These are phyloP conservation scores for Phytopythium vexans DNA, from an alignment of 352 stramenopile species.

Conservation along the genomic window DNA sequence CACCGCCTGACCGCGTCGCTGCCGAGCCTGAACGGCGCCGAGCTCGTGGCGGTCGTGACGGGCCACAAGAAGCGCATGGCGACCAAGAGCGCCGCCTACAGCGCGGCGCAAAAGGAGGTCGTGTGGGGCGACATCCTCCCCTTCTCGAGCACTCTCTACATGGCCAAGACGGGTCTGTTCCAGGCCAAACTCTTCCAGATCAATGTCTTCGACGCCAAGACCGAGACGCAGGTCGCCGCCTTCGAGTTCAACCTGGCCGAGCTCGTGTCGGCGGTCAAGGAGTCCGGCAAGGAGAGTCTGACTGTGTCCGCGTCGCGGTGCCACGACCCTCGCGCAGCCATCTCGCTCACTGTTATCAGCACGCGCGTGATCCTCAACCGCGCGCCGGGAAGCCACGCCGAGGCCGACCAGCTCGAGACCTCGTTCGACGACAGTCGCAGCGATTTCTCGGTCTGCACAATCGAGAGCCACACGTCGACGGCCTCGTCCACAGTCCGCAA, in stretches of 20 bases:
- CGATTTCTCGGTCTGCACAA: slow-evolving; percentile 54
- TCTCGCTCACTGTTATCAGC: slow-evolving; percentile 59
- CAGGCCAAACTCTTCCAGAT: slow-evolving; percentile 69
- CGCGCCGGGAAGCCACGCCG: slow-evolving; percentile 5
- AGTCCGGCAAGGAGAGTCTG: slow-evolving; percentile 62
- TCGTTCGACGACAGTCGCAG: slow-evolving; percentile 55
- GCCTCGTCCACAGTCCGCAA: slow-evolving; percentile 12
- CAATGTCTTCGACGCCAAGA: slow-evolving; percentile 59
- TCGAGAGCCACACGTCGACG: slow-evolving; percentile 50
- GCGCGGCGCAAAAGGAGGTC: slow-evolving; percentile 47
- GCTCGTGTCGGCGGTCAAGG: slow-evolving; percentile 54
- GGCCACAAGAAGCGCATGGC: slow-evolving; percentile 69
- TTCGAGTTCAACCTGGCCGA: slow-evolving; percentile 75
- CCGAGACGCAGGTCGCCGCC: slow-evolving; percentile 40
- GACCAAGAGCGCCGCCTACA: slow-evolving; percentile 51
- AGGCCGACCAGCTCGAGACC: slow-evolving; percentile 28
- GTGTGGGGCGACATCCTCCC: slow-evolving; percentile 74
- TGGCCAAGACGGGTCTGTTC: slow-evolving; percentile 70
- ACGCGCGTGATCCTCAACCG: slow-evolving; percentile 34
- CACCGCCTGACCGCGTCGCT: slow-evolving; percentile 62
- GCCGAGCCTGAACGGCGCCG: slow-evolving; percentile 36
- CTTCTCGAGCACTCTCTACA: slow-evolving; percentile 73
- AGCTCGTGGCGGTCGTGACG: slow-evolving; percentile 61
- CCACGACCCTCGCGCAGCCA: slow-evolving; percentile 52
- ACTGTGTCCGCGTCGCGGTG: slow-evolving; percentile 57